These are phyloP conservation scores for Backusella westeae DNA, from an alignment of 192 early-diverging fungal species.

Conservation along the genomic window DNA sequence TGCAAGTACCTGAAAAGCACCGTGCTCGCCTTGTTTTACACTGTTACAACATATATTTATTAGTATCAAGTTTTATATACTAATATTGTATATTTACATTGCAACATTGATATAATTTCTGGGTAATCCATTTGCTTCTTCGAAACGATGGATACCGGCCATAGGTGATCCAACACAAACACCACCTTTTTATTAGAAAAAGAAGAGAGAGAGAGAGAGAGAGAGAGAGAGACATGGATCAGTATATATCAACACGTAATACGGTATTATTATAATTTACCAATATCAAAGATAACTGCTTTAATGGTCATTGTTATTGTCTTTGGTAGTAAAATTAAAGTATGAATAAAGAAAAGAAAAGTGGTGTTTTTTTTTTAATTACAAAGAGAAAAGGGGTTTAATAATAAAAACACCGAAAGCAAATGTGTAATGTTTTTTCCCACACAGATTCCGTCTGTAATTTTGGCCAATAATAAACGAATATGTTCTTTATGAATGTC, in stretches of 20 bases:
- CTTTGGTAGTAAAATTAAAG: background rate
- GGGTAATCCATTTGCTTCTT: conserved; percentile 63
- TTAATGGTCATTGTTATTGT: conserved; percentile 38
- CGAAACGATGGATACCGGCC: conserved; percentile 70
- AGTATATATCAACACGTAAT: background rate
- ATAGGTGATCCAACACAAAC: conserved; percentile 81
- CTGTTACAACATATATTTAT: background rate
- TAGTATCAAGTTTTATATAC: background rate
- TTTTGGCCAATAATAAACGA: background rate
- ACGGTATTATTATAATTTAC: conserved; percentile 2
- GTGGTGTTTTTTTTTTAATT: background rate
- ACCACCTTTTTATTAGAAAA: conserved; percentile 44
- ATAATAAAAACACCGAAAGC: background rate
- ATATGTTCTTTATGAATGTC: background rate
- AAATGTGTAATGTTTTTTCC: conserved; percentile 4
- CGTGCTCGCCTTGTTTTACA: conserved; percentile 37
- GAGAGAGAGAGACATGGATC: background rate
- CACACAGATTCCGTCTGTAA: background rate
- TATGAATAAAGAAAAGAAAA: background rate
- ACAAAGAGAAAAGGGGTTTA: background rate
- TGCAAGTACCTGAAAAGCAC: conserved; percentile 41
- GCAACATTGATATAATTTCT: conserved; percentile 82
- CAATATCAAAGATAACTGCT: conserved; percentile 86
- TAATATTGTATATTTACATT: conserved; percentile 43
- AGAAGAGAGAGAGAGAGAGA: background rate